phyloP scores from a whole-genome alignment of 1,139 yeast species.

The Nakaseomyces sp. region DNA sequence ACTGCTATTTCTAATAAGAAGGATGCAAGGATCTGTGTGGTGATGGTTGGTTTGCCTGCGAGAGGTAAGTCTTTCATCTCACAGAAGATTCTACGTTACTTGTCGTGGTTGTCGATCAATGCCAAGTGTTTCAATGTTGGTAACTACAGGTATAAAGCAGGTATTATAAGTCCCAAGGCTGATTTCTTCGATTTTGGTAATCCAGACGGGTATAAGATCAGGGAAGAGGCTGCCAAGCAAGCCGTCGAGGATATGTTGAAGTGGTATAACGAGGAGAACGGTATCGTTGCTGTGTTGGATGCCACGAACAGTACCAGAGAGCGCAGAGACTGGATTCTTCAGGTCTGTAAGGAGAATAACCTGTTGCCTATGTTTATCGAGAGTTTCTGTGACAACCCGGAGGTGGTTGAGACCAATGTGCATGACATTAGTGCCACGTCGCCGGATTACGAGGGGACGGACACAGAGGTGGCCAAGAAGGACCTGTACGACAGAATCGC shows the following conservation, averaged over 20 bases:
- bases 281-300: slow-evolving; percentile 87
- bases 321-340: slow-evolving; percentile 59
- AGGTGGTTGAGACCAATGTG: slow-evolving; percentile 68
- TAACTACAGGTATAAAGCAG: slow-evolving; percentile 57
- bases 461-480: slow-evolving; percentile 59
- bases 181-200: slow-evolving; percentile 71
- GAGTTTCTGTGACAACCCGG: slow-evolving; percentile 80
- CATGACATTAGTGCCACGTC: slow-evolving; percentile 79
- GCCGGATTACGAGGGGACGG: slow-evolving; percentile 73
- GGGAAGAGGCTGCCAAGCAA: slow-evolving; percentile 59
- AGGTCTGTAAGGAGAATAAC: slow-evolving; percentile 52
- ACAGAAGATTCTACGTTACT: slow-evolving; percentile 71
- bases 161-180: slow-evolving; percentile 52
- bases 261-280: slow-evolving; percentile 76
- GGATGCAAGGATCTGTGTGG: slow-evolving; percentile 63
- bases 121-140: slow-evolving; percentile 91
- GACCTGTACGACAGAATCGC: slow-evolving; percentile 70
- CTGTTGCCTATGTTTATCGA: slow-evolving; percentile 90
- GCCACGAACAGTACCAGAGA: slow-evolving; percentile 73
- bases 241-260: slow-evolving; percentile 80
- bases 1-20: slow-evolving; percentile 63
- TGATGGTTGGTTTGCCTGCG: slow-evolving; percentile 66
- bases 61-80: slow-evolving; percentile 62
- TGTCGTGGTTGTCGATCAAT: slow-evolving; percentile 83
- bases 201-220: slow-evolving; percentile 49